Evolutionary conservation across 345 rosid species (phyloP), one percentile per base, ranked within the genome.

Genomic region (Carallia pectinifolia): DNA sequence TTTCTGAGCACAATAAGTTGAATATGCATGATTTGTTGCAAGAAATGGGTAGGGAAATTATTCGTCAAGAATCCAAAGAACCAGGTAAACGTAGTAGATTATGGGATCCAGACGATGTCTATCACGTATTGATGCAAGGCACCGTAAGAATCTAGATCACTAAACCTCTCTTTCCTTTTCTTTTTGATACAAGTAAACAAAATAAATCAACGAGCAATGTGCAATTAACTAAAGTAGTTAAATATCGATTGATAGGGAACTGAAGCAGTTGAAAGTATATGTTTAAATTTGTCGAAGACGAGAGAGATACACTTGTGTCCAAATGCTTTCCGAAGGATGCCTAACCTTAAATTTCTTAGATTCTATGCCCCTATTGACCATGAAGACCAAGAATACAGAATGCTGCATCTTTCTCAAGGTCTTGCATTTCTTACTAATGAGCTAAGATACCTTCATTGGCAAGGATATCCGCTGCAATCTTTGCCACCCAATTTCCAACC

Each of bases 1-100:
- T 73, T 5, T 52, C 55, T 3, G 4, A 33, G 34, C 53, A 37
- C 53, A 61, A 60, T 58, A 52, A 58, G 8, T 30, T 72, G 27
- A 60, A 55, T 30, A 66, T 73, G 71, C 76, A 73, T 66, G 76
- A 73, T 23, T 66, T 61, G 37, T n/a, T 73, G 39, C 71, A 73
- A 56, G 62, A 67, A 6, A 55, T 73, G 67, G 76, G 76, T 47
- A 40, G 61, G 40, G 64, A 53, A 5, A 73, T 73, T 29, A 71
- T 66, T 37, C 65, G 69, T 5, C 39, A 60, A 47, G 61, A 72
- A 56, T 65, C 76, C 23, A 56, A n/a, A 18, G 65, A 72, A 33
- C 65, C 65, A 9, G 70, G 60, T 7, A 61, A 73, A 61, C 71
- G 76, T 34, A 73, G 67, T 33, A 56, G 71, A 53, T 54, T 73